Evolutionary conservation across 1,284 basidiomycete genomes (phyloP), one percentile per base, ranked within the genome.

Genomic region (Rhodotorula mucilaginosa): DNA sequence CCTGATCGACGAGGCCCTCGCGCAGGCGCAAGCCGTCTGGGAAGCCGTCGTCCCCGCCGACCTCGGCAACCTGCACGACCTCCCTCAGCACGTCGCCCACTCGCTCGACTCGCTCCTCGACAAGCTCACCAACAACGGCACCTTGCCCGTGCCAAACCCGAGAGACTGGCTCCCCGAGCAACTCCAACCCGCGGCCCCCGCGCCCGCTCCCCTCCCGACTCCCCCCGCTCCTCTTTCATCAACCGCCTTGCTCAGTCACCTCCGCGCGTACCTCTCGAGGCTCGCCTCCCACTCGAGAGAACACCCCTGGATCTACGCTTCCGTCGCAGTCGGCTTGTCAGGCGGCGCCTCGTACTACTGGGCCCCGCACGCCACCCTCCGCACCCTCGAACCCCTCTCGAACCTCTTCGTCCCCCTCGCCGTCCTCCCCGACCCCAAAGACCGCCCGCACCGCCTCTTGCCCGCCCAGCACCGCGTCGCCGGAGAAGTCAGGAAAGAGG

Each of bases 401-500:
- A 16, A 62, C n/a, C n/a, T 66, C 39, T 34, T 70, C 58, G 67
- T 65, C 31, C 71, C 71, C 54, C 58, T 69, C 59, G 34, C 61
- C 18, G 21, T 72, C 63, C 56, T 74, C 29, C 70, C 74, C n/a
- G 29, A 58, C n/a, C 44, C 69, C 15, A 62, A 64, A 52, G 21
- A 68, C 67, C 52, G 68, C 58, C 58, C 73, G 26, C 23, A 59
- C 34, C 59, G 72, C 18, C 51, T 77, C 62, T 13, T 75, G 60
- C 29, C 79, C 71, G n/a, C 72, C 65, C 23, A 69, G 66, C 61
- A 79, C 74, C 67, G 74, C 61, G 70, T 76, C 65, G 71, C 79
- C 19, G 67, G 57, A 49, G 70, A 76, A 64, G 56, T 71, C 34
- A 46, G 78, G 39, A 74, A 73, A 34, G 73, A 79, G 59, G 73